phyloP scores from a whole-genome alignment of 164 flowering plant genomes.

The Houttuynia cordata region DNA sequence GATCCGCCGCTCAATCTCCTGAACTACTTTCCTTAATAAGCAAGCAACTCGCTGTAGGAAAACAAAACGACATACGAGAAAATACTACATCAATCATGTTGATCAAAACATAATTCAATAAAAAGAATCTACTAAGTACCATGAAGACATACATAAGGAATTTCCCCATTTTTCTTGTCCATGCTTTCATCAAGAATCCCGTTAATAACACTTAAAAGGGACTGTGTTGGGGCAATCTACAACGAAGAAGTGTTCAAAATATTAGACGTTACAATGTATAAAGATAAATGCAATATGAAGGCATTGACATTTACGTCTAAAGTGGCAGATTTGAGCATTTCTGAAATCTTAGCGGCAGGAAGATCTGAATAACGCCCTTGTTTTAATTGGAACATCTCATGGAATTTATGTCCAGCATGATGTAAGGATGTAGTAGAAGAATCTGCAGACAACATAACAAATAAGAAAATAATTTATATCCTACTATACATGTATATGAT shows the following conservation, averaged over 20 bases:
- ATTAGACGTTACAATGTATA: background rate
- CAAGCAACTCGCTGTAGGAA: slow-evolving; percentile 44
- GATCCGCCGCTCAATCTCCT: slow-evolving; percentile 63
- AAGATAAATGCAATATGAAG: background rate
- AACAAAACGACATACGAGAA: too few species aligned
- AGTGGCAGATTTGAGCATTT: slow-evolving; percentile 43
- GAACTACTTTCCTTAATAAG: slow-evolving; percentile 52
- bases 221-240: slow-evolving; percentile 73
- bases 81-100: background rate
- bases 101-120: background rate
- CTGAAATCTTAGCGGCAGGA: slow-evolving; percentile 49
- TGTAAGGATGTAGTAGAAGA: slow-evolving; percentile 24
- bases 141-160: slow-evolving; percentile 53
- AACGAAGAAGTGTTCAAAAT: slow-evolving; percentile 5
- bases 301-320: slow-evolving; percentile 43
- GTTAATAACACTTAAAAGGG: slow-evolving; percentile 48
- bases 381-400: slow-evolving; percentile 31
- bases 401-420: slow-evolving; percentile 29
- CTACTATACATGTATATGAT: too few species aligned
- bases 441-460: slow-evolving; percentile 13
- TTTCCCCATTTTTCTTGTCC: slow-evolving; percentile 62
- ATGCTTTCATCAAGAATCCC: slow-evolving; percentile 60
- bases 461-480: background rate
- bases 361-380: slow-evolving; percentile 41
- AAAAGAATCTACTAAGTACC: background rate